Base-by-base conservation (phyloP, 176 grass and related monocot genomes). In the Otatea glauca region DNA sequence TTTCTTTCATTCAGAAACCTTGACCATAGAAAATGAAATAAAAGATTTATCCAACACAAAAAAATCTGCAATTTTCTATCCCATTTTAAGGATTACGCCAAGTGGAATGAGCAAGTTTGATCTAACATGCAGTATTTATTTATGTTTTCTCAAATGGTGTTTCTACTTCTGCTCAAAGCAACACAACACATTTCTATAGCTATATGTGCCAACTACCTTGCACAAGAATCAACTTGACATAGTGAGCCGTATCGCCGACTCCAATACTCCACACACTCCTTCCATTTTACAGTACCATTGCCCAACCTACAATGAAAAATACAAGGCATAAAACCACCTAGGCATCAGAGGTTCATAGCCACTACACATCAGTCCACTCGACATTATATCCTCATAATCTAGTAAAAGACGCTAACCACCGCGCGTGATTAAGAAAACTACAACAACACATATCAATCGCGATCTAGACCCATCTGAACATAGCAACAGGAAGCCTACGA, bases 1-100 rank as follows among this genome's bases (percentile, higher is more conserved):
- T 84, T 94, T 90, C 92, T 89, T 89, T 87, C 80, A 48, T 81
- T 85, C 84, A 73, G 4, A 61, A 80, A 78, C 16, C 59, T n/a
- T 14, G 7, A 21, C 42, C 0, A 82, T 13, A 23, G 12, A 50
- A 51, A 60, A 11, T 8, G 7, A 21, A 47, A 11, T 42, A 6
- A 29, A 51, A 39, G 1, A 49, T 3, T 6, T 35, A 10, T 4
- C 25, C 24, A 83, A 41, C 1, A 10, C 34, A 78, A 85, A 71
- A 47, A 47, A 47, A 47, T 0, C 39, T 45, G 44, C 12, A 47
- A 7, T 54, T 32, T 34, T 14, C 0, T n/a, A 15, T 49, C 18
- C 10, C 5, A 7, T 10, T 24, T 42, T 2, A 7, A 39, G 1
- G 0, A n/a, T 15, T 21, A 12, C 4, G 5, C 5, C 15, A 55